A percentile compares a stretch with the other conserved stretches of the same genome.
These are phyloP conservation scores for Dittrichia graveolens DNA, from an alignment of 129 eudicot genomes.

Conservation along the genomic window DNA sequence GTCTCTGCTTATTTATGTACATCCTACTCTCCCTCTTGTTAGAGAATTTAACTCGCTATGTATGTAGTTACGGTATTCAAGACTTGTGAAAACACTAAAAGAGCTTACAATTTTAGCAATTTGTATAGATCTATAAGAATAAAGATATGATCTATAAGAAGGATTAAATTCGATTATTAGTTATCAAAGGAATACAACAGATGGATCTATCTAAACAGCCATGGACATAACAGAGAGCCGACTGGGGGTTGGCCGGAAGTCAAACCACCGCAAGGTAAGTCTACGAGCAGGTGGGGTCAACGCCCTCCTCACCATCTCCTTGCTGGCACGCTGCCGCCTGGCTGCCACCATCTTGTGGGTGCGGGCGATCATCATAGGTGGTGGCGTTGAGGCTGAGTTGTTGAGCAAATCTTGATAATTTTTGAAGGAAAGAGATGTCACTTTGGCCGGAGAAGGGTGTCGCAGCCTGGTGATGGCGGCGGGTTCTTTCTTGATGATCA, in stretches of 20 bases:
- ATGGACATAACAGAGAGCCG: slow-evolving; percentile 65
- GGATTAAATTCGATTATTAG: not conserved
- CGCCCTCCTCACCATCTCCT: slow-evolving; percentile 65
- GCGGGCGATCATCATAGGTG: slow-evolving; percentile 15
- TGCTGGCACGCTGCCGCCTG: slow-evolving; percentile 45
- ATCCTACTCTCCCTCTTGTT: slow-evolving; percentile 17
- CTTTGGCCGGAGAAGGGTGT: slow-evolving; percentile 32
- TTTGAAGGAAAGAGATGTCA: slow-evolving; percentile 27
- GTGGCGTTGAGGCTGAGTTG: not conserved
- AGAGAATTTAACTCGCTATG: slow-evolving; percentile 18
- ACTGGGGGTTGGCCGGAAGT: slow-evolving; percentile 74
- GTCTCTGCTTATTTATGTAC: slow-evolving; percentile 29
- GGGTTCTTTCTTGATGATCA: slow-evolving; percentile 45
- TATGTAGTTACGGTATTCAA: slow-evolving; percentile 17
- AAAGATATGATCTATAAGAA: not conserved
- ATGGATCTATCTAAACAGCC: slow-evolving; percentile 22
- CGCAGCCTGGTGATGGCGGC: slow-evolving; percentile 21
- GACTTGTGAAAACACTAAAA: slow-evolving; percentile 11
- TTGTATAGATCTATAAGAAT: slow-evolving; percentile 20
- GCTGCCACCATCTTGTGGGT: slow-evolving; percentile 15
- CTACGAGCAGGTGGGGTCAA: slow-evolving; percentile 54
- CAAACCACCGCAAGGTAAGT: slow-evolving; percentile 59
- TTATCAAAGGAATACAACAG: not conserved
- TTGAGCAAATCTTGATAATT: slow-evolving; percentile 30
- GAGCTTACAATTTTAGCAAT: slow-evolving; percentile 18